These are phyloP conservation scores for Petrea volubilis DNA, from an alignment of 257 asterid genomes.

Conservation along the genomic window DNA sequence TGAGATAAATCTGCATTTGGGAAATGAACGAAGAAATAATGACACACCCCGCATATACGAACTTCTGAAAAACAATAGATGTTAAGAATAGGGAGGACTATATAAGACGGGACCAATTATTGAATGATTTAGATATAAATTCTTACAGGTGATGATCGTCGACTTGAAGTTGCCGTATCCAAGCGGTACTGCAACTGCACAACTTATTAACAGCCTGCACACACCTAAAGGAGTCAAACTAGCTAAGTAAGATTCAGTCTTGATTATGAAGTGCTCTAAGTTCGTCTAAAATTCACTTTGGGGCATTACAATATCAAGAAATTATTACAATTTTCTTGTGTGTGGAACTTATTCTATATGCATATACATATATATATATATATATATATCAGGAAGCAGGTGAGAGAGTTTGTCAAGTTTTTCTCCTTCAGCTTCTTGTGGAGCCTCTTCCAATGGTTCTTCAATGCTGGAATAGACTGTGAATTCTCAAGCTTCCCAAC, in stretches of 20 bases:
- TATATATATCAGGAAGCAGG: slow-evolving; percentile 51
- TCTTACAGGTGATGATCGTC: slow-evolving; percentile 20
- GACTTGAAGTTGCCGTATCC: slow-evolving; percentile 29
- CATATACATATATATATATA: too few species aligned
- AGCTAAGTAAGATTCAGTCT: slow-evolving; percentile 3
- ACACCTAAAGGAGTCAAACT: slow-evolving; percentile 27
- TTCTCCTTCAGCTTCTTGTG: slow-evolving; percentile 76
- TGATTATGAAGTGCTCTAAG: neutral
- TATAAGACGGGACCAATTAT: neutral
- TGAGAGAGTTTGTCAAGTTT: slow-evolving; percentile 45
- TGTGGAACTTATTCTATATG: too few species aligned
- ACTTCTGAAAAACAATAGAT: too few species aligned
- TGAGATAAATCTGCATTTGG: too few species aligned
- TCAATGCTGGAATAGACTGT: slow-evolving; percentile 53
- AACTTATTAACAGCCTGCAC: slow-evolving; percentile 28
- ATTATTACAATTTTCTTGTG: neutral
- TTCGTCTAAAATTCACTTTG: neutral
- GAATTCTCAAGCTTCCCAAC: slow-evolving; percentile 65
- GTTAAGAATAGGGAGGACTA: too few species aligned
- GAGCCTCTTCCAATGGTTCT: slow-evolving; percentile 87
- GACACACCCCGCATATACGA: too few species aligned
- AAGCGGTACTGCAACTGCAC: slow-evolving; percentile 28
- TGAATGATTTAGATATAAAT: neutral
- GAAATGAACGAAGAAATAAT: too few species aligned
- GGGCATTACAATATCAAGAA: neutral